Evolutionary conservation across 2,329 filamentous ascomycete genomes (phyloP), one percentile per base, ranked within the genome.

Genomic region (Talaromyces amestolkiae): DNA sequence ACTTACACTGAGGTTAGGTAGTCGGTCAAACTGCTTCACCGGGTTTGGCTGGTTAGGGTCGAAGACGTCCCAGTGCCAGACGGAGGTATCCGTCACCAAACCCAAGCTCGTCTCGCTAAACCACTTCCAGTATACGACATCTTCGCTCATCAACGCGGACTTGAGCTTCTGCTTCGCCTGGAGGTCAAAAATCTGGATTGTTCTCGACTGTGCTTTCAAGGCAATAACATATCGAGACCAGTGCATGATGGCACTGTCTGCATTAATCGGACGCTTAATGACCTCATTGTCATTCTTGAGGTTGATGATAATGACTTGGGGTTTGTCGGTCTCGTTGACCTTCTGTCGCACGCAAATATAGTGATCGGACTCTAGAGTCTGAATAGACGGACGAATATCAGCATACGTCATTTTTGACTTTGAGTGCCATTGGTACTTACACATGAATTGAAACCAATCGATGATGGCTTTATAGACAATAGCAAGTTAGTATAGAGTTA

Each of bases 241-340:
- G 87, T 99, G 95, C 95, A 99, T 98, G 78, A 99, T 97, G 74
- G 96, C 95, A 87, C 93, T 98, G 83, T 99, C 95, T 75, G 95
- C 95, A 85, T 97, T 98, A 84, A 99, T 99, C 58, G 94, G 92
- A 77, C 94, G 88, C 75, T 91, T 90, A 73, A 92, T 95, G 78
- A 97, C 89, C 84, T 95, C 94, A 87, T 97, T 97, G 83, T 89
- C 89, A 82, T 97, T 96, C 82, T 98, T 97, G 77, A 99, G 90
- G 81, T 99, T 92, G 82, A 99, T 84, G 79, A 99, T 99, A 80
- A 99, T 91, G 70, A 99, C 94, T 82, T 97, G 93, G 70, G 93
- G 91, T 73, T 91, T 90, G 70, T 92, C 87, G 70, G 89, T 87
- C 74, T 93, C 91, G 78, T 87, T 89, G 80, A 93, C 90, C 84